phyloP scores from a whole-genome alignment of 2,329 filamentous ascomycete genomes.

The Leptographium wingfieldii region DNA sequence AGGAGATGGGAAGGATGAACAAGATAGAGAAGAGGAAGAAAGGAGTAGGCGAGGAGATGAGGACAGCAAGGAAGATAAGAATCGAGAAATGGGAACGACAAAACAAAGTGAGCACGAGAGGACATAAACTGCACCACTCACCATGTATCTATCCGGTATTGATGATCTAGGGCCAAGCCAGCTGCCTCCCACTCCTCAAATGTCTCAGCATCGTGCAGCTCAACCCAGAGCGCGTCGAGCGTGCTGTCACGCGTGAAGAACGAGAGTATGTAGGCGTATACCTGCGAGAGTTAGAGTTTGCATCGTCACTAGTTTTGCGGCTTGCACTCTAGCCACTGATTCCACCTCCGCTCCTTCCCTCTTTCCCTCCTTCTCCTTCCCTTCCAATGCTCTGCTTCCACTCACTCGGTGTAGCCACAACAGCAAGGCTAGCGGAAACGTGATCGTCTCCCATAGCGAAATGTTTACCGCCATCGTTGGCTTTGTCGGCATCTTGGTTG shows the following conservation, averaged over 20 bases:
- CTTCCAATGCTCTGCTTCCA: neutral
- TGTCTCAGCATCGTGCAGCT: constrained; percentile 50
- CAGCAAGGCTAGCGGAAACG: constrained; percentile 8
- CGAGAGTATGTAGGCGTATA: neutral
- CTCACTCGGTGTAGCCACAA: constrained; percentile 7
- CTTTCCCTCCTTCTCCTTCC: too few relatives aligned
- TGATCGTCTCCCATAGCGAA: constrained; percentile 8
- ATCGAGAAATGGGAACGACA: too few relatives aligned
- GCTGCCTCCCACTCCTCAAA: constrained; percentile 82
- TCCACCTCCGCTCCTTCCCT: too few relatives aligned
- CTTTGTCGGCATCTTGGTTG: neutral
- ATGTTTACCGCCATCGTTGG: constrained; percentile 8
- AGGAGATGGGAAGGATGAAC: neutral
- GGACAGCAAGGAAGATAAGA: too few relatives aligned
- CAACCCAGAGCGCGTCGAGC: constrained; percentile 39
- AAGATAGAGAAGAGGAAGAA: neutral
- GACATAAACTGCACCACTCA: neutral
- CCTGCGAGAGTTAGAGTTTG: neutral
- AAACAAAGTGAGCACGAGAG: too few relatives aligned
- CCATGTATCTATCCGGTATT: constrained; percentile 65
- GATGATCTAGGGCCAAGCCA: constrained; percentile 71
- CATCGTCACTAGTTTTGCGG: neutral
- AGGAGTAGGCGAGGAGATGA: too few relatives aligned
- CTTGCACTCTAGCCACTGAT: too few relatives aligned
- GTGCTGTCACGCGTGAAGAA: constrained; percentile 5